Conservation (phyloP, 371 early-diverging fungal species). For the Amoeboaphelidium occidentale region DNA sequence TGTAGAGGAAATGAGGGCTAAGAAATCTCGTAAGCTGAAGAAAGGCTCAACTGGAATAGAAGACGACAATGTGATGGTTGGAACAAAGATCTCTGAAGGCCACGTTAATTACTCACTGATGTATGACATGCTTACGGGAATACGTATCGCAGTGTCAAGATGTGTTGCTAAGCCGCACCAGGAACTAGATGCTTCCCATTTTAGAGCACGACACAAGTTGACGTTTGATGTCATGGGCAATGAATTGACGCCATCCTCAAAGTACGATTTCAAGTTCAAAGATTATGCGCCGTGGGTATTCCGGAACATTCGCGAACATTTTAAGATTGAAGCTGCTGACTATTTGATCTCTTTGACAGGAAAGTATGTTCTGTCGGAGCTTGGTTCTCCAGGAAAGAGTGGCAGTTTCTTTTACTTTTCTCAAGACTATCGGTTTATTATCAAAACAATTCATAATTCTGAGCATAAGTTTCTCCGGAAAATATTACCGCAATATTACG, state of each 20-base stretch:
- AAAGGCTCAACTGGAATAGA: no score
- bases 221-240: constrained; percentile 36
- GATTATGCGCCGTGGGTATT: constrained; percentile 97
- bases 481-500: constrained; percentile 52
- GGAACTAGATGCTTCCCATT: neutral
- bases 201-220: neutral
- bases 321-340: constrained; percentile 73
- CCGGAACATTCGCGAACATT: constrained; percentile 56
- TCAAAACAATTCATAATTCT: constrained; percentile 81
- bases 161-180: constrained; percentile 1
- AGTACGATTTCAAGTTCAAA: constrained; percentile 93
- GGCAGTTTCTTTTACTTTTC: constrained; percentile 92
- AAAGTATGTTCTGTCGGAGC: constrained; percentile 81
- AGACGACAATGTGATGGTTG: constrained; percentile 14
- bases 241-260: constrained; percentile 72
- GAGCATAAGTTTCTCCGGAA: constrained; percentile 77
- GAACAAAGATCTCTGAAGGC: constrained; percentile 25
- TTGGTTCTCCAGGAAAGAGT: constrained; percentile 83
- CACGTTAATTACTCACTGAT: constrained; percentile 55
- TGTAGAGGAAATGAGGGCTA: no score
- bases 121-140: constrained; percentile 94
- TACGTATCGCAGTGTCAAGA: constrained; percentile 15
- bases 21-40: no score
- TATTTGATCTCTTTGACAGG: constrained; percentile 82
- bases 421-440: constrained; percentile 86